Conservation (phyloP, 306 rosid species). For the Lupinus albus region DNA sequence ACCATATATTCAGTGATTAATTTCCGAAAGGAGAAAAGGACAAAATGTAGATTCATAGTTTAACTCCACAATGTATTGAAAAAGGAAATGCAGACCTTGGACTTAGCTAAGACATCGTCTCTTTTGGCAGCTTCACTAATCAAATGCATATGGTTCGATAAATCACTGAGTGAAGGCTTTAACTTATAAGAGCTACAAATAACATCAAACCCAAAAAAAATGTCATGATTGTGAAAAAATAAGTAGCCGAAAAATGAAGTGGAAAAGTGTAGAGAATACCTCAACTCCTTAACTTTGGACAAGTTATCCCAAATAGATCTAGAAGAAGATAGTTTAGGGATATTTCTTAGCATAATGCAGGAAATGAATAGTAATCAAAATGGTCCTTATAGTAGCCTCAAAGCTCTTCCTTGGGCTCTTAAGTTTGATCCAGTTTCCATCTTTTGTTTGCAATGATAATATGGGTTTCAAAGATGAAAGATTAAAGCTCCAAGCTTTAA, state of each 20-base stretch:
- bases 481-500: slow-evolving; percentile 75
- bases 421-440: slow-evolving; percentile 61
- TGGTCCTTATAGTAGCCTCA: slow-evolving; percentile 53
- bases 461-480: slow-evolving; percentile 55
- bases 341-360: slow-evolving; percentile 54
- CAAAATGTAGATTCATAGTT: slow-evolving; percentile 26
- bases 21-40: not conserved
- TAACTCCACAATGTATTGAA: slow-evolving; percentile 9
- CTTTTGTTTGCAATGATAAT: slow-evolving; percentile 67
- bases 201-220: slow-evolving; percentile 4
- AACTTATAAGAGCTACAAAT: slow-evolving; percentile 53
- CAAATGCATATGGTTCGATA: slow-evolving; percentile 41
- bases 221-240: slow-evolving; percentile 16
- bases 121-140: slow-evolving; percentile 50
- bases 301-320: slow-evolving; percentile 65
- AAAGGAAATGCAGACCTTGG: slow-evolving; percentile 63
- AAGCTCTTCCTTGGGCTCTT: slow-evolving; percentile 73
- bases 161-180: slow-evolving; percentile 47
- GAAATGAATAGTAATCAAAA: slow-evolving; percentile 61
- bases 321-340: slow-evolving; percentile 50
- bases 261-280: slow-evolving; percentile 44
- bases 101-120: slow-evolving; percentile 36
- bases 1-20: slow-evolving; percentile 18
- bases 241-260: not conserved
- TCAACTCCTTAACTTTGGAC: slow-evolving; percentile 52